Evolutionary conservation across 2,329 filamentous ascomycete genomes (phyloP), one percentile per base, ranked within the genome.

Genomic region (Lasiodiplodia theobromae): DNA sequence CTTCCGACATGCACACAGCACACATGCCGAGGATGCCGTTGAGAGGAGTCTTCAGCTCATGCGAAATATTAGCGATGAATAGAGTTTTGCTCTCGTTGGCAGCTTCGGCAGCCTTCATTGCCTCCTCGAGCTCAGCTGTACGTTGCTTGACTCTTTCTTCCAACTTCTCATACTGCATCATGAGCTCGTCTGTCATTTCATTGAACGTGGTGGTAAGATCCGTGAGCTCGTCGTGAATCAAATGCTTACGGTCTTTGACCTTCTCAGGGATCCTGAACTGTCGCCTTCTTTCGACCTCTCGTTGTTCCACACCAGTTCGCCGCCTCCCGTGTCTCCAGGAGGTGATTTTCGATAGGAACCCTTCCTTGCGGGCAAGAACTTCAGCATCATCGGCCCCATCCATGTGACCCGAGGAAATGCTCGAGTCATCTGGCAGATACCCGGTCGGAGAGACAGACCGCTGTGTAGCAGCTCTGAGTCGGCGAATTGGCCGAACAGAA

Each of bases 21-120:
- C 91, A 94, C 91, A 97, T 96, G 69, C 96, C 96, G 74, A 99
- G 85, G 60, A 98, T 97, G 16, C 67, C 96, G 76, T 98, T 98
- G 68, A 98, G 85, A 0, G 96, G 96, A 1, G 96, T 99, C 77
- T 97, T 96, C 44, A 99, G 85, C 78, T 98, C 89, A 72, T 91
- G 89, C 1, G 87, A 89, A 63, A 98, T 97, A 74, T 98, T 98
- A 21, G 96, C 96, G 71, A 99, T 96, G 82, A 98, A 98, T 10
- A 98, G 85, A 0, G 96, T 98, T 82, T 99, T 99, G 84, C 93
- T 96, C 80, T 97, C 92, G 74, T 97, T 97, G 3, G 94, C 94
- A n/a, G 92, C 92, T 79, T 97, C 94, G 1, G 94, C 94, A 1
- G 93, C 93, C 81, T 93, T 93, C 78, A 97, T 97, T 82, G 91